These are phyloP conservation scores for Fistulina hepatica DNA, from an alignment of 1,284 basidiomycete genomes.

Conservation along the genomic window DNA sequence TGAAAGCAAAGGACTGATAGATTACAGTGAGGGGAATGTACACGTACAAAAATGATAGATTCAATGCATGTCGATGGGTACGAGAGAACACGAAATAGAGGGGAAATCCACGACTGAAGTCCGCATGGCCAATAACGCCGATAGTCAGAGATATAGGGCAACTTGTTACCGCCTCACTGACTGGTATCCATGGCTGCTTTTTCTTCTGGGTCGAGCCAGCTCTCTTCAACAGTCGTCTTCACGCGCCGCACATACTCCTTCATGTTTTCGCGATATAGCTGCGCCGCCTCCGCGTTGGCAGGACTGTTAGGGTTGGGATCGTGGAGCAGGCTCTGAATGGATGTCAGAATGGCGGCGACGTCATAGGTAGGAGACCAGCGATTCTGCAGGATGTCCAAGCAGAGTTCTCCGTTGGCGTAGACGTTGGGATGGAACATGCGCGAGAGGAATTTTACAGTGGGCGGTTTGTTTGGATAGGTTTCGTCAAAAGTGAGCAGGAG, in stretches of 20 bases:
- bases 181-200: constrained; percentile 23
- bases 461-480: constrained; percentile 96
- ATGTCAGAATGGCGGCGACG: constrained; percentile 94
- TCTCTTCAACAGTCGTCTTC: constrained; percentile 84
- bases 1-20: too few relatives aligned
- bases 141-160: too few relatives aligned
- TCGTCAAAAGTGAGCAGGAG: constrained; percentile 94
- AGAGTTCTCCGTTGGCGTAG: constrained; percentile 95
- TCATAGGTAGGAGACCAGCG: constrained; percentile 98
- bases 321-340: constrained; percentile 89
- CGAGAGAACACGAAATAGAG: too few relatives aligned
- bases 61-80: too few relatives aligned
- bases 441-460: constrained; percentile 92
- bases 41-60: too few relatives aligned
- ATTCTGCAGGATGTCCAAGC: constrained; percentile 96
- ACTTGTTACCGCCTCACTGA: too few relatives aligned
- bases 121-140: too few relatives aligned
- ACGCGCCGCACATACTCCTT: constrained; percentile 94
- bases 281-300: constrained; percentile 95
- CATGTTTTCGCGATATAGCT: constrained; percentile 95
- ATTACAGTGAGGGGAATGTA: too few relatives aligned
- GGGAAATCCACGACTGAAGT: too few relatives aligned
- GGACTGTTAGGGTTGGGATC: constrained; percentile 98
- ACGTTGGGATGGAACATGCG: constrained; percentile 99
- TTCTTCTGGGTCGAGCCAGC: constrained; percentile 80